Evolutionary conservation across 2,329 filamentous ascomycete species (phyloP), one percentile per base, ranked within the genome.

Genomic region (Thielaviopsis punctulata): DNA sequence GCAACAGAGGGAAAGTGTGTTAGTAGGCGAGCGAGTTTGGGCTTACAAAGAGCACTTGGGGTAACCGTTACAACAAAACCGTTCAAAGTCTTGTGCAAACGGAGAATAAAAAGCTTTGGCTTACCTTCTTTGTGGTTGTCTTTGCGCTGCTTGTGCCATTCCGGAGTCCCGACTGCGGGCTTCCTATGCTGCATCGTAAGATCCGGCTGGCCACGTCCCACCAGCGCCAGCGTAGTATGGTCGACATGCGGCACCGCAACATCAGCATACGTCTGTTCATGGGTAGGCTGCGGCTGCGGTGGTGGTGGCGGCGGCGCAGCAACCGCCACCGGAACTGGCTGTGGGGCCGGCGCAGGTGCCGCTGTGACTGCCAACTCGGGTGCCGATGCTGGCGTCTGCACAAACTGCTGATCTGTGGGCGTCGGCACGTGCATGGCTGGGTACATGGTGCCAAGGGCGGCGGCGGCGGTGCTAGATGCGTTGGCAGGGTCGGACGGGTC

Each of bases 81-180:
- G n/a, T 22, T 13, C 7, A 36, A 27, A 15, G 25, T 2, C 9
- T 41, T 41, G 36, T 41, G 36, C n/a, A 39, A 30, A 49, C 24
- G 23, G 15, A 22, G 15, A 8, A 21, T 15, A 21, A 24, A 36
- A 22, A 18, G 24, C 12, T 15, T 41, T 39, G 10, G 8, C 76
- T 62, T 68, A 92, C 90, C 92, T 75, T 96, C 90, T 77, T 98
- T 98, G 70, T 98, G 92, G 58, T 96, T 98, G 62, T 96, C 90
- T 64, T 94, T 92, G 56, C 92, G 80, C 61, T 94, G 82, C 65
- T 94, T 94, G 66, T 98, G 92, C 92, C 92, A 98, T 66, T 96
- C 90, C 51, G 94, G 87, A 1, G 88, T 92, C 2, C 92, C 92
- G n/a, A 96, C 92, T 6, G 82, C 79, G 7, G 89, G 89, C 66